Evolutionary conservation across 371 early-diverging fungal genomes (phyloP), one percentile per base, ranked within the genome.

Genomic region (Rhizomucor miehei): DNA sequence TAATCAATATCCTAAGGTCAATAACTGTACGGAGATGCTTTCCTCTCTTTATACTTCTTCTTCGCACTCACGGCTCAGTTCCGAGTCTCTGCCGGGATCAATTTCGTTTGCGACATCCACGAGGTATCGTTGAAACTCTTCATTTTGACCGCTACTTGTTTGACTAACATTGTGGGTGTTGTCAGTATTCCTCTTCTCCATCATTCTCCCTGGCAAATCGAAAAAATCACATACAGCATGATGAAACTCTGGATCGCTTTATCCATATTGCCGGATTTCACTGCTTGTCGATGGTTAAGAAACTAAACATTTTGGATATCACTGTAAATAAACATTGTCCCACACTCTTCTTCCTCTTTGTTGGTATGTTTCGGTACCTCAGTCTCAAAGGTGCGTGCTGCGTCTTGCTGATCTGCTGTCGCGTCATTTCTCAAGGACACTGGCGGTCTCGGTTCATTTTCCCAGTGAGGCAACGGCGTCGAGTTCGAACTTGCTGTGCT

Each of bases 21-120:
- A 40, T n/a, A n/a, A n/a, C n/a, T n/a, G n/a, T n/a, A n/a, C n/a
- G 3, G 38, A 24, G 1, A 21, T 25, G 13, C 1, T 20, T 41
- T n/a, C 16, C 9, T 37, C 50, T 11, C 36, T 14, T 10, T 25
- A 35, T 35, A 11, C 36, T 35, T 50, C 14, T 16, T 29, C 8
- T 5, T 11, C 43, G 9, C 1, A 50, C 71, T 29, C 65, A 71
- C 75, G 49, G 49, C 65, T 66, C 53, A 64, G 44, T 40, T 71
- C 56, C 9, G 71, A 68, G 50, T 71, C 75, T 51, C 64, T 66
- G n/a, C 60, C 53, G 25, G 71, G 69, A 54, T 71, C 67, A 16
- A 75, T 63, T 36, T 68, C 62, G 37, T 71, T 65, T 21, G 69
- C 71, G 17, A 75, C 24, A 35, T 69, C 65, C 23, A 71, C 51